These are phyloP conservation scores for Fusarium humuli DNA, from an alignment of 2,329 filamentous ascomycete genomes.

Conservation along the genomic window DNA sequence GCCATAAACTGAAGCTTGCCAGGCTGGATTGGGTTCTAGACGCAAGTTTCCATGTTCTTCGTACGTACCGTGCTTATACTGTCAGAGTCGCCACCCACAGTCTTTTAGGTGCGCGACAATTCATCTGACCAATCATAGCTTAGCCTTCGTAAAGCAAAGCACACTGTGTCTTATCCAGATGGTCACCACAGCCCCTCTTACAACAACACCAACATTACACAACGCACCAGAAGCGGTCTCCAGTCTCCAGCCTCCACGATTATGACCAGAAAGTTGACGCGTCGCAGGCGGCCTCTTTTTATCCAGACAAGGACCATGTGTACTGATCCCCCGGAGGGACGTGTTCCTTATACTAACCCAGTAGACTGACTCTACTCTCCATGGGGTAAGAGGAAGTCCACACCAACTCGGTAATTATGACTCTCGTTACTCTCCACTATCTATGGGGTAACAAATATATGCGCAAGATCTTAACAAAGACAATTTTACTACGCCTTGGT, in stretches of 20 bases:
- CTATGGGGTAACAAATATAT: background rate
- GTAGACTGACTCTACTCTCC: background rate
- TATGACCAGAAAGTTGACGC: background rate
- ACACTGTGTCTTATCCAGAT: slow-evolving; percentile 22
- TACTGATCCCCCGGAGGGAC: background rate
- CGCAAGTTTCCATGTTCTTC: background rate
- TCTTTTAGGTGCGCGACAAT: background rate
- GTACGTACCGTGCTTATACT: slow-evolving; percentile 24
- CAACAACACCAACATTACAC: slow-evolving; percentile 27
- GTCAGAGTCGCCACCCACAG: slow-evolving; percentile 10
- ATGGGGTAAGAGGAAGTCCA: background rate
- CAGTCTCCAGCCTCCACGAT: slow-evolving; percentile 22
- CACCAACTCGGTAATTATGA: background rate
- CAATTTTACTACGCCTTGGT: background rate
- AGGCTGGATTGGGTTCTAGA: slow-evolving; percentile 16
- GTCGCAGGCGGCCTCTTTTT: slow-evolving; percentile 31
- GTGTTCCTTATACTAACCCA: background rate
- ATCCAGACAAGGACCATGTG: background rate
- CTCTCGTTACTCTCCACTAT: background rate
- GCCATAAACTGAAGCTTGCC: background rate
- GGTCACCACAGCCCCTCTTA: slow-evolving; percentile 29
- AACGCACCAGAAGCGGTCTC: slow-evolving; percentile 20
- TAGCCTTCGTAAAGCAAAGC: background rate
- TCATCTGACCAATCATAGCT: slow-evolving; percentile 17
- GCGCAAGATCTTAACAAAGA: background rate